Evolutionary conservation across 2,329 filamentous ascomycete species (phyloP).

Genomic region (Fusarium verticillioides): DNA sequence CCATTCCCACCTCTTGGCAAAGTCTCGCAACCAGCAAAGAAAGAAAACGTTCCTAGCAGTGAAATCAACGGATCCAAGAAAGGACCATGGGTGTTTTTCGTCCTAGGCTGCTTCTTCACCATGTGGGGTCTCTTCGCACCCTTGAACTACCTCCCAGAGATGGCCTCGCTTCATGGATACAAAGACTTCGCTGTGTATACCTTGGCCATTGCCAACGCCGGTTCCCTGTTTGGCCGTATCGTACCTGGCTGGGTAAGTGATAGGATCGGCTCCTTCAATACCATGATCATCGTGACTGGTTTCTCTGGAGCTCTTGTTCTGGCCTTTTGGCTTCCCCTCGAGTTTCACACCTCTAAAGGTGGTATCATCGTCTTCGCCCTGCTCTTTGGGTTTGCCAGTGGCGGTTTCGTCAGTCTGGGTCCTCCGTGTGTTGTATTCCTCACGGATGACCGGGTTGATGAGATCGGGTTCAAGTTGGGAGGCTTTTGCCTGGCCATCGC

Average conservation of each 20-base stretch:
- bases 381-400: neutral
- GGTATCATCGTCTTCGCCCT: neutral
- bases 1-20: neutral
- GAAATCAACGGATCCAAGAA: neutral
- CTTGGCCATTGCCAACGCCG: neutral
- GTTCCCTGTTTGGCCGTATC: neutral
- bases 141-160: conserved; percentile 1
- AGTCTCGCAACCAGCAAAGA: neutral
- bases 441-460: neutral
- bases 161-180: neutral
- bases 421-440: neutral
- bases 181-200: neutral
- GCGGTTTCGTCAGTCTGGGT: neutral
- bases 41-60: neutral
- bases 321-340: neutral
- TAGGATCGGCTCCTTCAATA: neutral
- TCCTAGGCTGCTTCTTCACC: conserved; percentile 1
- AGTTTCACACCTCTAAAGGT: neutral
- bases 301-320: neutral
- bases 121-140: neutral
- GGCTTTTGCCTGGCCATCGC: neutral
- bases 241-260: neutral
- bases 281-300: neutral
- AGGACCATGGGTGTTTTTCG: neutral
- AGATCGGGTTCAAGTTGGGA: neutral